Evolutionary conservation across 2,329 filamentous ascomycete species (phyloP), one percentile per base, ranked within the genome.

Genomic region (Sarocladium strictum): DNA sequence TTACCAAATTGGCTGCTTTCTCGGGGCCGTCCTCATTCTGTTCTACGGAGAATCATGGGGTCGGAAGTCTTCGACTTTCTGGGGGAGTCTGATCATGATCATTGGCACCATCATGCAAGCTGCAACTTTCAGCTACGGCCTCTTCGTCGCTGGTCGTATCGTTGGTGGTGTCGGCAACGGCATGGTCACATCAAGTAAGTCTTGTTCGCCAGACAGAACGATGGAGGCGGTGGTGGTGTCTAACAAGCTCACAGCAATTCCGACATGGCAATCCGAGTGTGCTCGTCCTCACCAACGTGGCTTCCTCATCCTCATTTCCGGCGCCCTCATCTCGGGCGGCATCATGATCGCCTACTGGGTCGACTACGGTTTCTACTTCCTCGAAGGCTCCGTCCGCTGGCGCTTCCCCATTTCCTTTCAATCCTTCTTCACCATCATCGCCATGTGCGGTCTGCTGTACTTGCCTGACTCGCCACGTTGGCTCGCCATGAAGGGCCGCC

Each of bases 371-470:
- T 64, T 68, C 32, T 67, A 64, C 43, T 67, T 65, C 55, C 55
- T 67, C 35, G 59, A 64, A 17, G 66, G 64, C 32, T 41, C 32
- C 12, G 57, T 69, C 32, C 62, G 64, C 26, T 69, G 67, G 67
- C 64, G 67, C 0, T 68, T 68, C 55, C 67, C 67, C 14, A 60
- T 69, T 23, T 61, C 64, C 4, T 65, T 67, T 54, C 63, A 65
- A 54, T 63, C 61, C 15, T 63, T 65, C 57, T 65, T 65, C 40
- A 64, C 63, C 19, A 51, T 64, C 53, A 54, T 81, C 53, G 75
- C 85, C 54, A 78, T 82, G 63, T 56, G 76, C 32, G 79, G 76
- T 7, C 73, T 84, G 64, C 71, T 76, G 10, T 80, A 83, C 63
- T 73, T 83, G 4, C 65, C 64, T 17, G 64, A 67, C 50, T 74